Evolutionary conservation across 805 yeast genomes (phyloP), one percentile per base, ranked within the genome.

Genomic region (Yarrowia sp.): DNA sequence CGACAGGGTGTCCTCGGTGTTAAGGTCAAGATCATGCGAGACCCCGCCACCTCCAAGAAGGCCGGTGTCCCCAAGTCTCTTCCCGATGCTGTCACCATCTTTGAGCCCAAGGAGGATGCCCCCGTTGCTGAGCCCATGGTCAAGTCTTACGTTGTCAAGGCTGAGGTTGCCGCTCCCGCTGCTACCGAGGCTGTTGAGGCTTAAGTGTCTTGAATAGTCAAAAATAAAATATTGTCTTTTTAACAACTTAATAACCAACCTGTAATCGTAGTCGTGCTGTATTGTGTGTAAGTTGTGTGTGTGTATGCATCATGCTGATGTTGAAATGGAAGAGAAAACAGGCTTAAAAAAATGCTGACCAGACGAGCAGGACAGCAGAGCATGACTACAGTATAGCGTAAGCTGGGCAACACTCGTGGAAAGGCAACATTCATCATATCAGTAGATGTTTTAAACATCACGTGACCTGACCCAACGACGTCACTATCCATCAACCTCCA

Each of bases 1-100:
- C 92, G 98, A 87, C 98, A 95, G 86, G 99, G 99, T 91, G 98
- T 95, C 73, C 87, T 95, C 79, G 99, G 99, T 88, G 88, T 95
- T 81, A 93, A 90, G 88, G 98, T 95, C 78, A 95, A 95, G 89
- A 95, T 95, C 80, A 95, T 95, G 99, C 91, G 90, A 81, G 98
- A 93, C 87, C 97, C 98, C 83, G 91, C 78, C 66, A 65, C 70
- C 66, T 75, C 70, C 71, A 74, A 75, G 71, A 74, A 71, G 74
- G 67, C 72, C 48, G 78, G 78, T 66, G 66, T 73, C 60, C 78
- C 78, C 72, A 74, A 73, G 73, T 73, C 77, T 53, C 86, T 92
- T 79, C 98, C 98, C 80, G 98, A 92, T 82, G 91, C 88, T 81
- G 97, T 92, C 80, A 84, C 86, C 81, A 88, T 92, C 77, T 80